Evolutionary conservation across 2,329 filamentous ascomycete genomes (phyloP).

Genomic region (Fusarium euwallaceae): DNA sequence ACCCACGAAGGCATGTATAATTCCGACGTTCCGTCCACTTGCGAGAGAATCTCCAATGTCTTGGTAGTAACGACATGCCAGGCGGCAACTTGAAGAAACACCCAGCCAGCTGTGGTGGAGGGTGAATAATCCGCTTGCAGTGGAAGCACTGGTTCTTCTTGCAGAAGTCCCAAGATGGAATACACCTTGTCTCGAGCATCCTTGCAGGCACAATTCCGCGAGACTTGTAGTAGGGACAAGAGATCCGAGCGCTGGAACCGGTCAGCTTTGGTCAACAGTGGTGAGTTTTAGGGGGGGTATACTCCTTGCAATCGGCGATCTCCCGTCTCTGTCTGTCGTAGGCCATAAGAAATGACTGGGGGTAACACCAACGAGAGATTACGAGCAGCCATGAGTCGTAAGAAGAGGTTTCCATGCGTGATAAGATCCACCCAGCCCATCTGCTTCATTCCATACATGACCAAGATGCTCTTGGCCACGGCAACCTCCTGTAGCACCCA

Average conservation of each 20-base stretch:
- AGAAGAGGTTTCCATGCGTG: not conserved
- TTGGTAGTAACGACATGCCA: not conserved
- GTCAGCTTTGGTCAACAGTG: not conserved
- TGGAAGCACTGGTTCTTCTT: not conserved
- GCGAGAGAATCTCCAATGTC: not conserved
- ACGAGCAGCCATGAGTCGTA: not conserved
- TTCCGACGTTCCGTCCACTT: not conserved
- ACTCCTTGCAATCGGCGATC: not conserved
- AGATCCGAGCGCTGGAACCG: not conserved
- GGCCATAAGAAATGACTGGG: not conserved
- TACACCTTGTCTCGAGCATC: not conserved
- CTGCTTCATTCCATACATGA: not conserved
- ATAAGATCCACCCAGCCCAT: not conserved
- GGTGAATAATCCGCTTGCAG: not conserved
- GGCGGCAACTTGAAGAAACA: not conserved
- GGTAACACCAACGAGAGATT: not conserved
- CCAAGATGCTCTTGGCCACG: not conserved
- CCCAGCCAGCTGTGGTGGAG: not conserved
- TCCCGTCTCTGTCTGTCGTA: not conserved
- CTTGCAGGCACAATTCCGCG: not conserved
- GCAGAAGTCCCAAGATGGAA: not conserved
- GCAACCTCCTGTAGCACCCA: slow-evolving; percentile 4
- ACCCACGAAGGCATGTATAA: not conserved
- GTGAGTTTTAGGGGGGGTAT: not conserved
- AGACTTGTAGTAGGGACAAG: not conserved